Evolutionary conservation across 768 basidiomycete species (phyloP).

Genomic region (Mycena capillaripes): DNA sequence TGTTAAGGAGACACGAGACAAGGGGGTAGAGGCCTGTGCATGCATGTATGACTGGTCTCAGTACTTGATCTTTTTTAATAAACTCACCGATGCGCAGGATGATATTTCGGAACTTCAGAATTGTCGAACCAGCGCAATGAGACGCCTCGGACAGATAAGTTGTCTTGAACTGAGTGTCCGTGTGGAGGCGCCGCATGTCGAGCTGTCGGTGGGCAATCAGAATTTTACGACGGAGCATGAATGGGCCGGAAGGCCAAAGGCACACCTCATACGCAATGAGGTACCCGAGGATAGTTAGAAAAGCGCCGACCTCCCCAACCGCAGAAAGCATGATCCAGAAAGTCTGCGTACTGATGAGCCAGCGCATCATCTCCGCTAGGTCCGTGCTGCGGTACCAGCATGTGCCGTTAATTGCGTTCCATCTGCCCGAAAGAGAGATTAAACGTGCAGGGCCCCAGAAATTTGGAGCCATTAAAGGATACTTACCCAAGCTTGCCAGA

Average conservation of each 20-base stretch:
- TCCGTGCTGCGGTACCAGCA: slow-evolving; percentile 16
- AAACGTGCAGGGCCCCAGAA: neutral
- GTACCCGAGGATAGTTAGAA: slow-evolving; percentile 3
- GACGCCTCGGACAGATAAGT: neutral
- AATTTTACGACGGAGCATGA: neutral
- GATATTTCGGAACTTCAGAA: slow-evolving; percentile 11
- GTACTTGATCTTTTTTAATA: neutral
- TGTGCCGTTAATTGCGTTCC: neutral
- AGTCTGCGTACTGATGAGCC: slow-evolving; percentile 19
- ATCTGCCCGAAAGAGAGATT: slow-evolving; percentile 12
- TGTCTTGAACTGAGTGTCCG: neutral
- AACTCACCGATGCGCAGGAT: slow-evolving; percentile 1
- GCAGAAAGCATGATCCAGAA: slow-evolving; percentile 13
- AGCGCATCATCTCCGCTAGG: slow-evolving; percentile 4
- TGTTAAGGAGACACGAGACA: slow-evolving; percentile 11
- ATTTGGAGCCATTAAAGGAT: neutral
- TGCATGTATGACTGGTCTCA: neutral
- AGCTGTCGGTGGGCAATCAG: slow-evolving; percentile 1
- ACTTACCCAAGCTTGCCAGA: too few relatives aligned
- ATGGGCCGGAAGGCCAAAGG: neutral
- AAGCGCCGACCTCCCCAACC: slow-evolving; percentile 9
- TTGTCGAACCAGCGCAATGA: neutral
- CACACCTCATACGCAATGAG: slow-evolving; percentile 10
- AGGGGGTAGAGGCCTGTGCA: slow-evolving; percentile 17
- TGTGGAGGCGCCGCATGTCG: neutral